A percentile compares a stretch with the other conserved stretches of the same genome.
phyloP scores from a whole-genome alignment of 495 filamentous ascomycete genomes.

The Diplogelasinospora grovesii region DNA sequence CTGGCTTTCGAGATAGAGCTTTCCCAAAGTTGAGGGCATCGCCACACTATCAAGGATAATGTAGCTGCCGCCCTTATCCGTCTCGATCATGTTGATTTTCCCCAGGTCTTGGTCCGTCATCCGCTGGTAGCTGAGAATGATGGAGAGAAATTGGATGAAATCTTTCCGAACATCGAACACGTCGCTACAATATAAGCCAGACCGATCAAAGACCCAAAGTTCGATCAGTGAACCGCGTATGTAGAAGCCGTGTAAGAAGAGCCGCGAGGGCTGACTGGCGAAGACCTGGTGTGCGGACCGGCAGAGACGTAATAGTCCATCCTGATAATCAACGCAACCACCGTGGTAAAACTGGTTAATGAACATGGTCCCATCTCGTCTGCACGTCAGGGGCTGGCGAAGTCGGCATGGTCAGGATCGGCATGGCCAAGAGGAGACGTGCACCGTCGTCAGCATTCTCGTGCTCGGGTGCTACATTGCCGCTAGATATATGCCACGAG shows the following conservation, averaged over 20 bases:
- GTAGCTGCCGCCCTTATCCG: conserved; percentile 15
- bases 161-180: conserved; percentile 33
- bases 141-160: conserved; percentile 21
- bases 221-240: conserved; percentile 28
- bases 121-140: conserved; percentile 20
- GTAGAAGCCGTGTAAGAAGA: conserved; percentile 34
- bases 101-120: conserved; percentile 20
- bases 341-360: not conserved
- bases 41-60: conserved; percentile 8
- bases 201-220: conserved; percentile 40
- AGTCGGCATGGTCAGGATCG: too few species aligned
- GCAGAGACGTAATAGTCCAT: conserved; percentile 21
- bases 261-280: conserved; percentile 18
- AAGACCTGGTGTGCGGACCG: conserved; percentile 21
- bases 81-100: conserved; percentile 15
- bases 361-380: not conserved
- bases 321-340: conserved; percentile 12
- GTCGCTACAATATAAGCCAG: conserved; percentile 33
- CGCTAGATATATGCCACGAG: not conserved
- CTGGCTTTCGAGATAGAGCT: conserved; percentile 22
- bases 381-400: not conserved
- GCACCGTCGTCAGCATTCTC: not conserved
- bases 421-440: not conserved
- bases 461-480: not conserved
- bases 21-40: conserved; percentile 12